Conservation (phyloP, 305 asterid species). For the Salvia sclarea region DNA sequence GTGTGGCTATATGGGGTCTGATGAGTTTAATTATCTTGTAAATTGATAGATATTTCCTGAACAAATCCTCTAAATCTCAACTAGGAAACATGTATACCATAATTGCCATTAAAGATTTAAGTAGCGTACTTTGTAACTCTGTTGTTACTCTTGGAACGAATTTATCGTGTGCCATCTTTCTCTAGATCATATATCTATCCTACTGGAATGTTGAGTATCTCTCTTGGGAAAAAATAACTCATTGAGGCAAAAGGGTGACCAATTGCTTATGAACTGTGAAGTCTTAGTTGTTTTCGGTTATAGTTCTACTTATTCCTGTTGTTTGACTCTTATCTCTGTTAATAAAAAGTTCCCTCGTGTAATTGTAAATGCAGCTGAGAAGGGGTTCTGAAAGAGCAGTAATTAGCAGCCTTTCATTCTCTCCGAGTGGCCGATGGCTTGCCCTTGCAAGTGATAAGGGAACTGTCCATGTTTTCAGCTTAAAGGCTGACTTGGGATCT, state of each 20-base stretch:
- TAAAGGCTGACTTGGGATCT: slow-evolving; percentile 50
- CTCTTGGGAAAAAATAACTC: background rate
- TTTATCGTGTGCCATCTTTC: background rate
- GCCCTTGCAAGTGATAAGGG: slow-evolving; percentile 96
- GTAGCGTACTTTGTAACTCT: background rate
- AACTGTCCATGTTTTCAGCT: slow-evolving; percentile 87
- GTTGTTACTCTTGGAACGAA: background rate
- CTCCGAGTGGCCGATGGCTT: slow-evolving; percentile 75
- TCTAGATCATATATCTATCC: background rate
- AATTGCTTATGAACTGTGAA: background rate
- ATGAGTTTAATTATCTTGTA: background rate
- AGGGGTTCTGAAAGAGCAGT: slow-evolving; percentile 95
- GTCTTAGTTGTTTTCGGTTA: background rate
- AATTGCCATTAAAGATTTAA: background rate
- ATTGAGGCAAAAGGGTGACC: background rate
- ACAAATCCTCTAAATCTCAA: background rate
- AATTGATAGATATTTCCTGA: background rate
- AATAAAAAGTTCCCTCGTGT: background rate
- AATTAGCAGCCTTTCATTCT: slow-evolving; percentile 77
- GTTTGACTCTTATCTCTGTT: slow-evolving; percentile 1
- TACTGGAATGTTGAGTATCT: background rate
- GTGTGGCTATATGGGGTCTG: background rate
- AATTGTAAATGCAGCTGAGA: slow-evolving; percentile 63
- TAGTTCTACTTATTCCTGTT: background rate
- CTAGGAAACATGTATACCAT: background rate